These are phyloP conservation scores for Backusella luteola DNA, from an alignment of 192 early-diverging fungal genomes.

Conservation along the genomic window DNA sequence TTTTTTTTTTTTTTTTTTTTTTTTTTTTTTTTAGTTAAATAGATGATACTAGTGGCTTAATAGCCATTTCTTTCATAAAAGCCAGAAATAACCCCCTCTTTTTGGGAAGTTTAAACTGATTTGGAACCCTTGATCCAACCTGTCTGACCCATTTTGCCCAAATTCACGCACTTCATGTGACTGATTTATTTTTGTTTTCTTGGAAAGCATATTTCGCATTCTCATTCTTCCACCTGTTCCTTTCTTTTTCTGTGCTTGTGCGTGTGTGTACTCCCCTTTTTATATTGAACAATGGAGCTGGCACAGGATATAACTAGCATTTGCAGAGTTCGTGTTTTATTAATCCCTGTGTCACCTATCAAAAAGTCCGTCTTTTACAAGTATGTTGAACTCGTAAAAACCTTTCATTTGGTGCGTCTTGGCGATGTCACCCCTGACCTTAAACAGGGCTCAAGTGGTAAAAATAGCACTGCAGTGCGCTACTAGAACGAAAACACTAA, in stretches of 20 bases:
- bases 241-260: neutral
- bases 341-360: slow-evolving; percentile 71
- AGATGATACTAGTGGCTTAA: no score
- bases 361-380: slow-evolving; percentile 60
- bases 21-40: no score
- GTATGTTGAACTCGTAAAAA: slow-evolving; percentile 64
- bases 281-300: slow-evolving; percentile 21
- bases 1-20: neutral
- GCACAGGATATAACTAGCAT: slow-evolving; percentile 50
- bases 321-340: slow-evolving; percentile 59
- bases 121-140: no score
- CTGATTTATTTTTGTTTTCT: neutral
- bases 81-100: no score
- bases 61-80: no score
- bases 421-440: slow-evolving; percentile 69
- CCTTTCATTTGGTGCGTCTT: slow-evolving; percentile 62
- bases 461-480: neutral
- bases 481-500: neutral
- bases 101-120: no score
- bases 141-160: no score
- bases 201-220: neutral
- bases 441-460: slow-evolving; percentile 39
- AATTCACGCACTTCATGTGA: no score
- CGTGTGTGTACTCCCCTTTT: neutral
- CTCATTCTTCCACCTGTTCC: neutral